Evolutionary conservation across 257 asterid genomes (phyloP).

Genomic region (Ballota nigra): DNA sequence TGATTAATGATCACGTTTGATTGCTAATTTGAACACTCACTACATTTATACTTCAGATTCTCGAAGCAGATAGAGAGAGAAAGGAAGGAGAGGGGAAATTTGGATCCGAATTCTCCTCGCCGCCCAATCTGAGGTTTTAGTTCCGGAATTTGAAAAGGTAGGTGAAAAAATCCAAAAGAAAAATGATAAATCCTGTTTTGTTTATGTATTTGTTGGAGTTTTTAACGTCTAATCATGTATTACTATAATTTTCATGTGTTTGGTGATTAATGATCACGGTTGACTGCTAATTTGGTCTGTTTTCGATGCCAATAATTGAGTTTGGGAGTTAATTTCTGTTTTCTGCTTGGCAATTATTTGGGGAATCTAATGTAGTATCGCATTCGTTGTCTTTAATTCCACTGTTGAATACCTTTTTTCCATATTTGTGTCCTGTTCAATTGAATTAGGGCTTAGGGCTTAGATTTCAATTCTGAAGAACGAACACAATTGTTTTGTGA

Average conservation of each 20-base stretch:
- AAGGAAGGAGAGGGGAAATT: background rate
- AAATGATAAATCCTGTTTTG: background rate
- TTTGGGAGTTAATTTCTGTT: conserved; percentile 18
- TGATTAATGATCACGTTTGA: conserved; percentile 25
- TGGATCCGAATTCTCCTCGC: no score
- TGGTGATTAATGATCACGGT: conserved; percentile 22
- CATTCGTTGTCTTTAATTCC: conserved; percentile 20
- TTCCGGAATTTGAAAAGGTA: background rate
- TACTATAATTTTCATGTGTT: conserved; percentile 12
- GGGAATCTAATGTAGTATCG: background rate
- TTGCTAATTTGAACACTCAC: conserved; percentile 25
- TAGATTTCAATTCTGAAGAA: no score
- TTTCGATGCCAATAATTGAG: conserved; percentile 18
- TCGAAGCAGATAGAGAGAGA: background rate
- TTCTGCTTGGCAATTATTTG: conserved; percentile 23
- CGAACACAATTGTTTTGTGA: no score
- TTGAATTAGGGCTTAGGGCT: no score
- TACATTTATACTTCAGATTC: no score
- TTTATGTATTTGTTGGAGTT: background rate
- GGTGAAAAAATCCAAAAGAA: background rate
- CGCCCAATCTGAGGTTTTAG: background rate
- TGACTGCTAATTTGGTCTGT: conserved; percentile 27
- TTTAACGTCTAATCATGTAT: background rate
- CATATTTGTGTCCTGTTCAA: background rate
- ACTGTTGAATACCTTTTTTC: background rate